Evolutionary conservation across 352 stramenopile species (phyloP), one percentile per base, ranked within the genome.

Genomic region (Pythium angustatum): DNA sequence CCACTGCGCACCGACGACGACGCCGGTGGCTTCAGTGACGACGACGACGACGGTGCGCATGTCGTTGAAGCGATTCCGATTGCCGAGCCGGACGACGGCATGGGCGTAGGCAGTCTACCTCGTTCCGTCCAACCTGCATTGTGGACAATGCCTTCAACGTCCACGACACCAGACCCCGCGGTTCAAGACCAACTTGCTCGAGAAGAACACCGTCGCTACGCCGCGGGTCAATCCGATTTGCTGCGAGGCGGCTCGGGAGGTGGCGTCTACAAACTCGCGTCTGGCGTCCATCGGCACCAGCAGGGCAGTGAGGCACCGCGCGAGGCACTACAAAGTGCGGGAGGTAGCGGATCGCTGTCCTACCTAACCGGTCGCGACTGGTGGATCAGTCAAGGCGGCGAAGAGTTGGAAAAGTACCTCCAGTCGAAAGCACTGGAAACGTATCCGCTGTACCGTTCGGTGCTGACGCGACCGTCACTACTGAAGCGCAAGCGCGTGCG

Each of bases 341-440:
- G 11, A 45, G 26, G 27, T 34, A 40, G 68, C 69, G 52, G 66
- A 52, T 10, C 64, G 63, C 22, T 61, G 0, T 71, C 85, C 3
- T 93, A 91, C 47, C 68, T 87, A 12, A 47, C 65, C 17, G 85
- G 83, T 0, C 70, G 85, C 21, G 85, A 91, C 50, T 93, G 85
- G 85, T 93, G 85, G 85, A 87, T 92, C 51, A 73, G 69, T 1
- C 67, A 78, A 24, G 73, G 75, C 2, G 87, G 87, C 0, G 82
- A 94, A 71, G 85, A 95, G 56, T 78, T 96, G 5, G 88, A 96
- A 49, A 70, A 85, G 1, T 95, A 80, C 45, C 73, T 96, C 10
- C 71, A 85, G 38, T 73, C 58, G 2, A 83, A 78, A 49, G 86
- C 88, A 1, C 75, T 96, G 7, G 88, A 96, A 58, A 87, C 76